Percentiles rank a stretch among this genome's conserved stretches.
Conservation (phyloP, 768 basidiomycete species). For the Rickenella mellea region DNA sequence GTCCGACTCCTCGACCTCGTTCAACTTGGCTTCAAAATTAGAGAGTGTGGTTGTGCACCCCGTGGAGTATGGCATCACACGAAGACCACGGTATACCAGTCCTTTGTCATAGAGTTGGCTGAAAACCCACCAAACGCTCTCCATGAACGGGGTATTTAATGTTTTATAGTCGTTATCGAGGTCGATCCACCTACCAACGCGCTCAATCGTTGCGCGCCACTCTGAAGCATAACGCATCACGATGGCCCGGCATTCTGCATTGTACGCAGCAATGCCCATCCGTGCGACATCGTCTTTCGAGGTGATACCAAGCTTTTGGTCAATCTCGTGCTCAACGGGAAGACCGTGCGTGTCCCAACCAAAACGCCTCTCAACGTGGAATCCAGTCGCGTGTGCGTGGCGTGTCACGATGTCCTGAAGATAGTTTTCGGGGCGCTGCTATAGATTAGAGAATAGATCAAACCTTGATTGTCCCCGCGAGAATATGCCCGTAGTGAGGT, state of each 20-base stretch:
- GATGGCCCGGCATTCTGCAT: conserved; percentile 90
- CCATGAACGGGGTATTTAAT: conserved; percentile 89
- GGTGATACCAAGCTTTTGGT: conserved; percentile 89
- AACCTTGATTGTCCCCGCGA: conserved; percentile 91
- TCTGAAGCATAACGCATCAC: conserved; percentile 95
- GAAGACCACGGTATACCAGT: conserved; percentile 85
- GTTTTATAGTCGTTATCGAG: conserved; percentile 99
- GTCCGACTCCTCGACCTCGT: conserved; percentile 89
- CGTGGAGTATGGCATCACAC: conserved; percentile 97
- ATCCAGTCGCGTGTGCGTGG: conserved; percentile 88
- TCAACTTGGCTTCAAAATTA: conserved; percentile 92
- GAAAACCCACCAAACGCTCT: conserved; percentile 99
- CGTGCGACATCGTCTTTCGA: conserved; percentile 87
- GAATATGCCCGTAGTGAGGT: conserved; percentile 91
- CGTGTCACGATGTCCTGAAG: conserved; percentile 91
- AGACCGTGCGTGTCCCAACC: conserved; percentile 99
- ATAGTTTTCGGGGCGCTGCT: neutral
- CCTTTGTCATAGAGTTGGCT: conserved; percentile 82
- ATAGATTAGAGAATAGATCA: conserved; percentile 9
- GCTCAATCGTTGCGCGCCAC: conserved; percentile 91
- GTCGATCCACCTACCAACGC: conserved; percentile 99
- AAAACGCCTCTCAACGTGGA: conserved; percentile 87
- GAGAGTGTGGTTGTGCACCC: conserved; percentile 93
- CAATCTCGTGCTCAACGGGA: conserved; percentile 98
- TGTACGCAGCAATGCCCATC: conserved; percentile 97